Conservation (phyloP, 306 rosid genomes). For the Trifolium pratense region DNA sequence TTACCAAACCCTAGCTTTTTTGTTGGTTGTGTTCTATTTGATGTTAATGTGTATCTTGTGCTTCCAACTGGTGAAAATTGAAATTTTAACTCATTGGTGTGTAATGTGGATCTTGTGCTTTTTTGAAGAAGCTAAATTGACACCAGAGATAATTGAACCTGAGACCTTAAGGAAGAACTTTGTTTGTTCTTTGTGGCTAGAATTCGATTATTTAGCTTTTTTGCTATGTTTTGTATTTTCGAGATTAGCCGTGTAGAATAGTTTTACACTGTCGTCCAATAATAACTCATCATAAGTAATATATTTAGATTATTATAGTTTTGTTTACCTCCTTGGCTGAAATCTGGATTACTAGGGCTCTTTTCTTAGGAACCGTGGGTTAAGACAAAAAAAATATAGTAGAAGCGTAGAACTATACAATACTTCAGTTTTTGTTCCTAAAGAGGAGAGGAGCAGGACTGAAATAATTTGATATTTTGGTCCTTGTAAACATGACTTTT, state of each 20-base stretch:
- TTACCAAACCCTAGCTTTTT: constrained; percentile 40
- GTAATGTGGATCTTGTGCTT: too few relatives aligned
- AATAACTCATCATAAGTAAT: too few relatives aligned
- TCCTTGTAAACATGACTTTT: neutral
- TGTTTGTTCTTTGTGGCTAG: neutral
- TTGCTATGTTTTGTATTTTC: neutral
- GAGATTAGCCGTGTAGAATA: neutral
- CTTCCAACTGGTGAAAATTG: neutral
- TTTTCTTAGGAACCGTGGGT: too few relatives aligned
- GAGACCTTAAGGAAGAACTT: too few relatives aligned
- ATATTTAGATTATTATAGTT: too few relatives aligned
- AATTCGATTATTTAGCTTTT: neutral
- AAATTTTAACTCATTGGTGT: neutral
- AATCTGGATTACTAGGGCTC: too few relatives aligned
- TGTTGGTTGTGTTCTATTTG: neutral
- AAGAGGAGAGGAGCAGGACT: neutral
- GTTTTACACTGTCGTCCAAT: too few relatives aligned
- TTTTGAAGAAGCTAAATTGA: too few relatives aligned
- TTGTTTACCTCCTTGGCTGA: too few relatives aligned
- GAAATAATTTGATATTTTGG: neutral
- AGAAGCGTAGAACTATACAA: neutral
- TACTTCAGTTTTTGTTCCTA: neutral
- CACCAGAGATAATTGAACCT: too few relatives aligned
- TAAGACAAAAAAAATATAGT: neutral
- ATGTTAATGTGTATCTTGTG: neutral